Conservation (phyloP, 1,139 yeast genomes). For the Debaryomycetaceae sp. region DNA sequence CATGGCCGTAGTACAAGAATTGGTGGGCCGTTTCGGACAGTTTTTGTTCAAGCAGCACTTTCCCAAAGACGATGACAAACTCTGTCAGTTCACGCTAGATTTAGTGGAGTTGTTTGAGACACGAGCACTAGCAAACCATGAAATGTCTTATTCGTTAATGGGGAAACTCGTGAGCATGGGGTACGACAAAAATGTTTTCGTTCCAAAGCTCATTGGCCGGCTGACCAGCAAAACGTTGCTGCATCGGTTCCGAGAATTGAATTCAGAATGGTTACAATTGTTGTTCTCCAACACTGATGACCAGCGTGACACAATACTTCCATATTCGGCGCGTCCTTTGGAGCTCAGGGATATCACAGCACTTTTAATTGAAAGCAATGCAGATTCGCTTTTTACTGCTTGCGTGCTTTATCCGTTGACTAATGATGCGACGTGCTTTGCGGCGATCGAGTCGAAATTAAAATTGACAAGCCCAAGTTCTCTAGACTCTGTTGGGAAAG, state of each 20-base stretch:
- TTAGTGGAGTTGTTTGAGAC: conserved; percentile 43
- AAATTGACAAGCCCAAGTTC: no score
- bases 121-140: conserved; percentile 7
- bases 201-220: conserved; percentile 15
- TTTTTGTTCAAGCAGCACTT: conserved; percentile 10
- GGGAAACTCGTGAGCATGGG: conserved; percentile 18
- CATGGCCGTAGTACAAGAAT: conserved; percentile 79
- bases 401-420: not conserved
- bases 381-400: no score
- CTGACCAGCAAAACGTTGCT: conserved; percentile 18
- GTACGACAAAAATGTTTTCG: conserved; percentile 14
- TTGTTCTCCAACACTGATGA: not conserved
- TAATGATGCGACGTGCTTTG: no score
- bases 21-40: conserved; percentile 62
- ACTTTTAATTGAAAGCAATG: no score
- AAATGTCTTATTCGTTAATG: conserved; percentile 14
- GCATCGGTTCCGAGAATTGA: conserved; percentile 24
- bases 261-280: conserved; percentile 6
- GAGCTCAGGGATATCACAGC: no score
- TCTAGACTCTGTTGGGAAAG: no score
- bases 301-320: no score
- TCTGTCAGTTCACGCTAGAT: conserved; percentile 32
- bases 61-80: conserved; percentile 7
- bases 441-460: no score
- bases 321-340: no score